phyloP scores from a whole-genome alignment of 2,329 filamentous ascomycete species.

The Didymella exigua region DNA sequence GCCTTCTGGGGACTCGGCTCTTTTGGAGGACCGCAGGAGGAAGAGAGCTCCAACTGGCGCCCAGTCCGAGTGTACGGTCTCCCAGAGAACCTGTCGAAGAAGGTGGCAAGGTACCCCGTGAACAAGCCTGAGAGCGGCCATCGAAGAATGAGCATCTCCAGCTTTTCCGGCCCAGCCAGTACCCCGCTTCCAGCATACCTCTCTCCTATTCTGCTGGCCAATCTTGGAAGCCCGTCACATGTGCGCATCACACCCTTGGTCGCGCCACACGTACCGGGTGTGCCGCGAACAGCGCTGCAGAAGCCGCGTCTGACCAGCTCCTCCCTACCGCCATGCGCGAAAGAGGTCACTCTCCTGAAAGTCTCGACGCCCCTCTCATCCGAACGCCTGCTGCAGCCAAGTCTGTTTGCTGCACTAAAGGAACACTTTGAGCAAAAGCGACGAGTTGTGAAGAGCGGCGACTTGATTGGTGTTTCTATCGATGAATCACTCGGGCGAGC shows the following conservation, averaged over 20 bases:
- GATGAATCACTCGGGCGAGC: constrained; percentile 84
- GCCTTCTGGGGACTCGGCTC: constrained; percentile 72
- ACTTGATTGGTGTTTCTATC: constrained; percentile 86
- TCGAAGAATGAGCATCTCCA: constrained; percentile 53
- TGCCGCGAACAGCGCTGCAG: constrained; percentile 45
- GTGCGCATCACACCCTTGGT: constrained; percentile 77
- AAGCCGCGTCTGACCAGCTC: constrained; percentile 52
- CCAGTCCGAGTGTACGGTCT: constrained; percentile 88
- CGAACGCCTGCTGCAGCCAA: constrained; percentile 82
- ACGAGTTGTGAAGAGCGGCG: constrained; percentile 82
- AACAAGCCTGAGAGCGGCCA: constrained; percentile 48
- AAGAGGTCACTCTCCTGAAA: constrained; percentile 85
- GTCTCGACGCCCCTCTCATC: constrained; percentile 88
- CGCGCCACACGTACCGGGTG: constrained; percentile 50
- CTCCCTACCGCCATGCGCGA: constrained; percentile 65
- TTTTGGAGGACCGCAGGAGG: constrained; percentile 67
- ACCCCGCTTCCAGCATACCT: constrained; percentile 64
- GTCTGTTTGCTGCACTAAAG: constrained; percentile 84
- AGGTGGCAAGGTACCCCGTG: constrained; percentile 60
- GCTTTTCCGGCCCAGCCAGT: constrained; percentile 50
- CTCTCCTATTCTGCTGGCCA: constrained; percentile 85
- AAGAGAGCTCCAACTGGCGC: constrained; percentile 73
- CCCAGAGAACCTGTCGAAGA: constrained; percentile 70
- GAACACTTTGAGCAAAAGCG: constrained; percentile 83
- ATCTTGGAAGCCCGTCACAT: constrained; percentile 78